Evolutionary conservation across 805 yeast species (phyloP).

Genomic region (Zygosaccharomyces bisporus): DNA sequence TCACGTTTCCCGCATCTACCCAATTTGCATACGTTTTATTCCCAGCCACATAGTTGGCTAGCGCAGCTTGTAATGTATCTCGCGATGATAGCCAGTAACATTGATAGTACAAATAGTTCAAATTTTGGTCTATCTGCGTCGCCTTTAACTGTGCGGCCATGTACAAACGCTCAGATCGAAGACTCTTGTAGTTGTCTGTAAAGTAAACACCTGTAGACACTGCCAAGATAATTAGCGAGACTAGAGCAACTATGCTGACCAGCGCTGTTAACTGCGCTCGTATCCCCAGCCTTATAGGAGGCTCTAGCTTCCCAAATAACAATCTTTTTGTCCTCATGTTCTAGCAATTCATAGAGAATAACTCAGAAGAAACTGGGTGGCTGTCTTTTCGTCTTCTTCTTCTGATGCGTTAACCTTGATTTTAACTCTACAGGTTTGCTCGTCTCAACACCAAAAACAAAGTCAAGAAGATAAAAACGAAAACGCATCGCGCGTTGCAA

Average conservation of each 20-base stretch:
- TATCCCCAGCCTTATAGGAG: conserved; percentile 57
- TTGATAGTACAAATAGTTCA: conserved; percentile 63
- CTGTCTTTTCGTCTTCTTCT: not conserved
- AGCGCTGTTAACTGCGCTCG: conserved; percentile 70
- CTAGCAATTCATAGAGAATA: not conserved
- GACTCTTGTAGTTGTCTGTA: conserved; percentile 53
- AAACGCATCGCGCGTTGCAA: not conserved
- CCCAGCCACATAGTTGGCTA: conserved; percentile 67
- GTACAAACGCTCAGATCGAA: conserved; percentile 66
- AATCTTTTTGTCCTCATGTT: conserved; percentile 6
- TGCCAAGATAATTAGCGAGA: conserved; percentile 69
- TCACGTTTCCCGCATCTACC: conserved; percentile 43
- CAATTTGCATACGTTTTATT: conserved; percentile 53
- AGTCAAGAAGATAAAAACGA: not conserved
- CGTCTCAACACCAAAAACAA: not conserved
- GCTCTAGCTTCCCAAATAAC: conserved; percentile 14
- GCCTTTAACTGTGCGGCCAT: conserved; percentile 80
- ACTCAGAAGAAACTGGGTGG: not conserved
- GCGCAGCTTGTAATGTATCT: conserved; percentile 56
- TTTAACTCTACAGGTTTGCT: not conserved
- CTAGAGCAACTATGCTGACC: conserved; percentile 64
- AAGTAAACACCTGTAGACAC: conserved; percentile 74
- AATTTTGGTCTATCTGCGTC: conserved; percentile 68
- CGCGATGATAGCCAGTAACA: conserved; percentile 59
- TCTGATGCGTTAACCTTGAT: not conserved